A percentile compares a stretch with the other conserved stretches of the same genome.
Conservation (phyloP, 257 asterid genomes). For the Rhazya stricta region DNA sequence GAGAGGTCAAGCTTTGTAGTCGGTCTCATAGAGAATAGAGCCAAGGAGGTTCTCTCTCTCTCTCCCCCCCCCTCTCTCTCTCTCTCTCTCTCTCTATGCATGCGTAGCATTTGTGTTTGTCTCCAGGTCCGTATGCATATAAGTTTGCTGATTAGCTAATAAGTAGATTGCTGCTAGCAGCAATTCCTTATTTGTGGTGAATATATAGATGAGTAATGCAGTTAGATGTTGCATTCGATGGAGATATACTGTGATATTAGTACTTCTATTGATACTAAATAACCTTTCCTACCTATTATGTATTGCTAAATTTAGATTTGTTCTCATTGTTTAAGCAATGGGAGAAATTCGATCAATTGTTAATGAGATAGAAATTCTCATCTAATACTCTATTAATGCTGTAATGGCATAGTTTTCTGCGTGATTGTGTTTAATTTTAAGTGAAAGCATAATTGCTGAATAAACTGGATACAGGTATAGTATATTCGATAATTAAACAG, state of each 20-base stretch:
- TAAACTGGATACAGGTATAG: neutral
- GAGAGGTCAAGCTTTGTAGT: constrained; percentile 81
- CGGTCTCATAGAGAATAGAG: constrained; percentile 84
- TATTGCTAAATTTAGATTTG: neutral
- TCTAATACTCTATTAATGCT: neutral
- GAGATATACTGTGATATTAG: neutral
- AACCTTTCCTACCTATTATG: neutral
- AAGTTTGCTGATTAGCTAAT: neutral
- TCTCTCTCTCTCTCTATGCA: neutral
- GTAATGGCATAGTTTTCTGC: neutral
- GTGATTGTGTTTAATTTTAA: neutral
- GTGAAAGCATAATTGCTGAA: constrained; percentile 1
- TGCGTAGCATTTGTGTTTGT: neutral
- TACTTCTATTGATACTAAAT: neutral
- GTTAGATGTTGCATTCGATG: neutral
- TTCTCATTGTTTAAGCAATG: neutral
- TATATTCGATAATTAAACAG: neutral
- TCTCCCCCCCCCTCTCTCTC: constrained; percentile 2
- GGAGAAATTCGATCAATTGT: neutral
- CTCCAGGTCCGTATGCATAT: no score
- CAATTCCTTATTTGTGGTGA: neutral
- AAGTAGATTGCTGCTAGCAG: neutral
- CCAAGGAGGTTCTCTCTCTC: constrained; percentile 67
- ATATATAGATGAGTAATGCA: neutral
- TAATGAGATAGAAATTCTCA: neutral